phyloP scores from a whole-genome alignment of 106 monocot species.

The Alisma plantagoaquatica region DNA sequence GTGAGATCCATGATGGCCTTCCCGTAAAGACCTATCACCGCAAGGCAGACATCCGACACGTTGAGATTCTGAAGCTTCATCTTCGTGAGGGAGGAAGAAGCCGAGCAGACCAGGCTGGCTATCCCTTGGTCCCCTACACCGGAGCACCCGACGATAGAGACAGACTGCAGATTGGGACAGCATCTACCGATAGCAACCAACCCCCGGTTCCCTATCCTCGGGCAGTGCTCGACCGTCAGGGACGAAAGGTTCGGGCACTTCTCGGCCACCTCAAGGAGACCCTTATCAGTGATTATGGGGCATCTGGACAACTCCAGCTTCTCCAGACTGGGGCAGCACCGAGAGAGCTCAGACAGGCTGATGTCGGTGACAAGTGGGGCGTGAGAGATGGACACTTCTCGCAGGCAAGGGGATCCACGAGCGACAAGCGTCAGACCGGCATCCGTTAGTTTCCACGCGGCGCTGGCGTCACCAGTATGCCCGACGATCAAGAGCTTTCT shows the following conservation, averaged over 20 bases:
- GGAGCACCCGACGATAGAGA: slow-evolving; percentile 49
- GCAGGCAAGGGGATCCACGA: slow-evolving; percentile 47
- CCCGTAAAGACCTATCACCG: slow-evolving; percentile 68
- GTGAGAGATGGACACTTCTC: slow-evolving; percentile 40
- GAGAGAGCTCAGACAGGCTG: slow-evolving; percentile 46
- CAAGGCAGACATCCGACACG: slow-evolving; percentile 52
- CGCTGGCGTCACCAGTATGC: slow-evolving; percentile 28
- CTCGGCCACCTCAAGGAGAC: slow-evolving; percentile 54
- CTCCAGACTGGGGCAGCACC: slow-evolving; percentile 57
- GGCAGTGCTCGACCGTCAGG: slow-evolving; percentile 45
- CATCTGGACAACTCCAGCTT: slow-evolving; percentile 54
- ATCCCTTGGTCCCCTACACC: slow-evolving; percentile 65
- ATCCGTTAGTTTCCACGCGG: slow-evolving; percentile 64
- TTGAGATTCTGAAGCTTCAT: slow-evolving; percentile 49
- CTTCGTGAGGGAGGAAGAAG: slow-evolving; percentile 39
- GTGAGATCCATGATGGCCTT: slow-evolving; percentile 39
- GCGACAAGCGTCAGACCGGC: slow-evolving; percentile 45
- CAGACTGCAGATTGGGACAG: slow-evolving; percentile 43
- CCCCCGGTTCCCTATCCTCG: slow-evolving; percentile 41
- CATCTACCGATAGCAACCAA: slow-evolving; percentile 53
- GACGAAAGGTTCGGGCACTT: slow-evolving; percentile 55
- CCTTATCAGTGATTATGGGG: slow-evolving; percentile 57
- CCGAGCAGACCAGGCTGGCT: slow-evolving; percentile 44
- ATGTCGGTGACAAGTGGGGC: slow-evolving; percentile 46
- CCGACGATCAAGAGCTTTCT: slow-evolving; percentile 45